Evolutionary conservation across 345 rosid species (phyloP), one percentile per base, ranked within the genome.

Genomic region (Populus pruinosa): DNA sequence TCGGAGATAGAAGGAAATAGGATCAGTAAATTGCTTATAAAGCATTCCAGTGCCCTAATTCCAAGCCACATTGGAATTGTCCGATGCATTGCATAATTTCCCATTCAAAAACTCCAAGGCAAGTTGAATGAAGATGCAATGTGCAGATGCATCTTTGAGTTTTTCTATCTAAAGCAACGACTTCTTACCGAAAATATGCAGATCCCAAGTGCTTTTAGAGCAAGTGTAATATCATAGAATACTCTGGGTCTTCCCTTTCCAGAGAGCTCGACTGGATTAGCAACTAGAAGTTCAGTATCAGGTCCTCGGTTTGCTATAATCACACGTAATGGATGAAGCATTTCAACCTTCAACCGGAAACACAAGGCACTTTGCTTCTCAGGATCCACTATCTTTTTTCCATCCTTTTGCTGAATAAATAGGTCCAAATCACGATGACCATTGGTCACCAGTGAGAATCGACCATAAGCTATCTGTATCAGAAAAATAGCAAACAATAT

Each of bases 201-300:
- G 79, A 94, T 86, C 55, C 91, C 93, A 68, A 90, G 91, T 61
- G 82, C 73, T 87, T 94, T 92, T 59, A 91, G 80, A 67, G 97
- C 89, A 75, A 84, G 85, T 10, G 97, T 94, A 44, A 91, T 89
- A 67, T 94, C 96, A 70, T 90, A 91, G 87, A 94, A 94, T 74
- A 92, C 97, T 50, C 90, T 85, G 2, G 98, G 98, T 69, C 98
- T 88, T 81, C 97, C 97, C 61, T 81, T 85, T 61, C 97, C 94
- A 67, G 93, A 94, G 78, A 89, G 77, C 83, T 94, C 97, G 49
- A 91, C 98, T 41, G 97, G 98, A 82, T 91, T 92, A 62, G 94
- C 96, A 69, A 92, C 93, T 82, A 94, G 9, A 70, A 94, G 90
- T 79, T 94, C 97, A 10, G 89, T 87, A 81, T 92, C 96, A 21